Evolutionary conservation across 2,329 filamentous ascomycete genomes (phyloP), one percentile per base, ranked within the genome.

Genomic region (Aspergillus sp.): DNA sequence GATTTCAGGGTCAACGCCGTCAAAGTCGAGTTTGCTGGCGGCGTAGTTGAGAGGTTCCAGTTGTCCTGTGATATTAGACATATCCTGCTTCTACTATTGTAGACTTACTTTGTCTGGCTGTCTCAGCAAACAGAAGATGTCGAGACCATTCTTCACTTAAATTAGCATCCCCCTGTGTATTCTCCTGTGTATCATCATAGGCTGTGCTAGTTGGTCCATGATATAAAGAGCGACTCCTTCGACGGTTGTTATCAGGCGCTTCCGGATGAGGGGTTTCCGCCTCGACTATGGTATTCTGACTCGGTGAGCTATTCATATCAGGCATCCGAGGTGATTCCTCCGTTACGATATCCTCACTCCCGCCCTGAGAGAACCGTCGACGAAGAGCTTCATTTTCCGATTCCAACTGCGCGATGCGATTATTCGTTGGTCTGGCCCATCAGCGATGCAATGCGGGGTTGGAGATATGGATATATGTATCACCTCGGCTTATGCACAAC

Each of bases 1-100:
- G 2, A 79, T 53, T 11, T 77, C 71, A 0, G 75, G 70, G 35
- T 77, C 71, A 2, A 79, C 66, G 1, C 74, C 76, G 51, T 81
- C 77, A 55, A 81, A 79, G 52, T 81, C 76, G 2, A 79, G 69
- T 40, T 67, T 70, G 1, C 66, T 68, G 4, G 65, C 61, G 2
- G 67, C 60, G 33, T 72, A 65, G 47, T 78, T 72, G 43, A 77
- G 59, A 0, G 66, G 63, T 44, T 79, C 76, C 7, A 77, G 58
- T 44, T 79, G 76, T 51, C 74, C 59, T 61, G 30, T 41, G n/a
- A 7, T 29, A 40, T 33, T 19, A 36, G 39, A 2, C 37, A 19
- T 7, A 28, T 37, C 13, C 29, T 37, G 8, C 13, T 39, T 26
- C 13, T 40, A n/a, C 33, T n/a, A 27, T 45, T 34, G 29, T 43